phyloP scores from a whole-genome alignment of 352 stramenopile species.

The Globisporangium polare region DNA sequence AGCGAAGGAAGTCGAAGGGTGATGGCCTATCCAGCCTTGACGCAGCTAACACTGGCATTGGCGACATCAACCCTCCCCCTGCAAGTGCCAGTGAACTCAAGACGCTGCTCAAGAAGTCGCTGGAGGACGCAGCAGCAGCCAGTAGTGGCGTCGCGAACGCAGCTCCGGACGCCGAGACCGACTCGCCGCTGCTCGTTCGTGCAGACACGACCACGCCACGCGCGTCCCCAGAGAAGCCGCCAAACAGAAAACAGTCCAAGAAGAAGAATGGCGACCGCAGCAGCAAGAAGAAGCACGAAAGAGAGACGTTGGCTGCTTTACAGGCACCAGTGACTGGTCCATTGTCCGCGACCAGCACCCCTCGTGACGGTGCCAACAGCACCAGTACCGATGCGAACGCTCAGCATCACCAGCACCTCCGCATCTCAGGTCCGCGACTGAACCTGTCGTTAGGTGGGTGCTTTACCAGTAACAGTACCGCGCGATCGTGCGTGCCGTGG shows the following conservation, averaged over 20 bases:
- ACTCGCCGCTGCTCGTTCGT: conserved; percentile 34
- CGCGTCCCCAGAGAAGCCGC: conserved; percentile 6
- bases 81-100: conserved; percentile 18
- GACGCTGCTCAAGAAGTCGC: conserved; percentile 13
- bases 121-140: neutral
- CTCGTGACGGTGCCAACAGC: neutral
- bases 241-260: neutral
- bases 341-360: neutral
- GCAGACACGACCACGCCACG: conserved; percentile 12
- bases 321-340: neutral
- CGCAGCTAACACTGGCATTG: neutral
- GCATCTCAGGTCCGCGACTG: conserved; percentile 23
- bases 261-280: neutral
- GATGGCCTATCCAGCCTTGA: neutral
- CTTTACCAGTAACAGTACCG: conserved; percentile 20
- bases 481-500: conserved; percentile 10
- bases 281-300: neutral
- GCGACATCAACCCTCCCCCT: neutral
- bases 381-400: neutral
- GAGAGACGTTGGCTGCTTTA: too few relatives aligned
- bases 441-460: conserved; percentile 12
- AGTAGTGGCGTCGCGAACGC: conserved; percentile 18
- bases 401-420: neutral
- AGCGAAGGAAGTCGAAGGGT: neutral
- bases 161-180: conserved; percentile 22